phyloP scores from a whole-genome alignment of 805 yeast genomes.

The Metschnikowia reukaufii region DNA sequence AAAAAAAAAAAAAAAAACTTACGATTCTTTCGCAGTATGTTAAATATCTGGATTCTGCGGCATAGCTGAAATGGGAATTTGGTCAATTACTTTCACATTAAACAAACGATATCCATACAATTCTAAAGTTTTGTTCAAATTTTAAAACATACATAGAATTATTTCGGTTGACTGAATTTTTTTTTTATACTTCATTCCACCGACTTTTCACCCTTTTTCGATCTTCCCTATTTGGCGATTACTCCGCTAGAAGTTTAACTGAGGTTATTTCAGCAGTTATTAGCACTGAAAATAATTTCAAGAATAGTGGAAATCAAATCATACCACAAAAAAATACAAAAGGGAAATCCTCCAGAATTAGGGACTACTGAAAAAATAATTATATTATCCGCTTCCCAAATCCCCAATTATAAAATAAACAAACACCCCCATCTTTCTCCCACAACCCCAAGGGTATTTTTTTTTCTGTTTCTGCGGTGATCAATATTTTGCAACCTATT shows the following conservation, averaged over 20 bases:
- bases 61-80: slow-evolving; percentile 1
- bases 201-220: not conserved
- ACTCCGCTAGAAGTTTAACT: not conserved
- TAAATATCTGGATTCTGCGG: slow-evolving; percentile 7
- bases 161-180: not conserved
- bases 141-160: not conserved
- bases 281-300: not conserved
- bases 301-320: not conserved
- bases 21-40: slow-evolving; percentile 10
- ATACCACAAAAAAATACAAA: not conserved
- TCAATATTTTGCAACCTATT: slow-evolving; percentile 8
- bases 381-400: too few relatives aligned
- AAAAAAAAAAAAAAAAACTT: slow-evolving; percentile 3
- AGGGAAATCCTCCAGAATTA: too few relatives aligned
- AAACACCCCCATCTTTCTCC: too few relatives aligned
- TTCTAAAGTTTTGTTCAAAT: not conserved
- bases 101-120: too few relatives aligned
- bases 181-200: not conserved
- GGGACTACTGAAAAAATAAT: too few relatives aligned
- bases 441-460: not conserved
- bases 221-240: slow-evolving; percentile 3
- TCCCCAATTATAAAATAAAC: too few relatives aligned
- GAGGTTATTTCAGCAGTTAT: slow-evolving; percentile 7
- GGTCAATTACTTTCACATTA: not conserved
- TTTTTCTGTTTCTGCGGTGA: not conserved